phyloP scores from a whole-genome alignment of 805 yeast genomes.

The Blastobotrys muscicola region DNA sequence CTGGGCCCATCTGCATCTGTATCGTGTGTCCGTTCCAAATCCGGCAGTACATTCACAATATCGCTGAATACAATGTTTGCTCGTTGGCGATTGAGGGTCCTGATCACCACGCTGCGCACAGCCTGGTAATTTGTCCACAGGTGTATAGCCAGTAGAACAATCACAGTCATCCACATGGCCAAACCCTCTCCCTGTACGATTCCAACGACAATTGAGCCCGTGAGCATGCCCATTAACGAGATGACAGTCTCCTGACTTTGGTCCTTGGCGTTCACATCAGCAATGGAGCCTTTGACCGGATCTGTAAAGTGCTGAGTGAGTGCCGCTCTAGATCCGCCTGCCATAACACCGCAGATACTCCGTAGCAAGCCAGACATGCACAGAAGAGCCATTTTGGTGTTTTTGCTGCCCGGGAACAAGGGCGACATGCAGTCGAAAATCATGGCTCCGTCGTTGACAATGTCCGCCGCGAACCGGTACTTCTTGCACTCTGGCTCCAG shows the following conservation, averaged over 20 bases:
- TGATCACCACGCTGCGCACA: conserved; percentile 24
- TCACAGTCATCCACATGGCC: conserved; percentile 22
- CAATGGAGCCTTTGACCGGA: conserved; percentile 25
- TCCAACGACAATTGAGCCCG: conserved; percentile 26
- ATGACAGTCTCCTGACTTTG: conserved; percentile 31
- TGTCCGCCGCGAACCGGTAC: conserved; percentile 27
- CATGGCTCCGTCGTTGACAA: conserved; percentile 28
- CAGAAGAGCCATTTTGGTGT: conserved; percentile 18
- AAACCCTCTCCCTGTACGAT: conserved; percentile 18
- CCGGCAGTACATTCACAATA: conserved; percentile 13
- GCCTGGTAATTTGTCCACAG: conserved; percentile 28
- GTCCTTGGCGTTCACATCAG: conserved; percentile 31
- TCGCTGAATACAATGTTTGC: conserved; percentile 25
- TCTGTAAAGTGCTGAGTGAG: conserved; percentile 30
- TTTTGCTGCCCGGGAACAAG: conserved; percentile 17
- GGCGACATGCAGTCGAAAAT: conserved; percentile 28
- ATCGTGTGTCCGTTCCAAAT: conserved; percentile 10
- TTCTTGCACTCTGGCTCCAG: conserved; percentile 31
- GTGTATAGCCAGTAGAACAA: conserved; percentile 22
- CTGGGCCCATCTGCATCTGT: conserved; percentile 8
- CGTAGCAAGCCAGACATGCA: conserved; percentile 27
- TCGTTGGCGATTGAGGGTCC: conserved; percentile 27
- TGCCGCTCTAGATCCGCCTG: conserved; percentile 30
- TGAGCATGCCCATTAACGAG: conserved; percentile 28
- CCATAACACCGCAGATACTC: conserved; percentile 30